Evolutionary conservation across 331 rosid genomes (phyloP), one percentile per base, ranked within the genome.

Genomic region (Stylosanthes scabra): DNA sequence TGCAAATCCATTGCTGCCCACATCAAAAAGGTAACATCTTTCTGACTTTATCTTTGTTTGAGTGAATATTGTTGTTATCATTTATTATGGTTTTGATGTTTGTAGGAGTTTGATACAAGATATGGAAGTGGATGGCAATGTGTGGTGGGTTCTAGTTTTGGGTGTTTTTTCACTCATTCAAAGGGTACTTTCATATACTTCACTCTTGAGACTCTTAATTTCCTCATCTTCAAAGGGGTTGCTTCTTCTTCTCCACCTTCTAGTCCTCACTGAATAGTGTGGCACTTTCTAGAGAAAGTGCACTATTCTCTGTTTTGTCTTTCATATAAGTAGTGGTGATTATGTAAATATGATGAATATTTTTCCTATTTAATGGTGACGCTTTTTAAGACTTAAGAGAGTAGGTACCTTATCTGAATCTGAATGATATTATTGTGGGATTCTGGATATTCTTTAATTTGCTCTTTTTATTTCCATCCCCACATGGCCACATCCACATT

Each of bases 91-190:
- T 76, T 79, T 50, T 1, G 62, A 34, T 73, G 80, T 11, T 71
- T 49, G 70, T 63, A 91, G 99, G 99, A 90, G 74, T 88, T 94
- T 86, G 99, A 88, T 74, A 55, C 74, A 70, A 87, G 77, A 78
- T 88, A 87, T 79, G 97, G 97, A 49, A 15, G 74, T 64, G 97
- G 99, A 55, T 94, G 99, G 97, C 99, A 94, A 87, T 94, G 97
- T 66, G 99, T 91, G 86, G 99, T 94, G 71, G 99, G 99, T 59
- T 86, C 97, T 37, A 94, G 81, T 76, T 94, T 94, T 84, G 99
- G 97, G 82, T 91, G 97, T 81, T 94, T 84, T 80, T 94, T 94
- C 86, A 94, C 99, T 59, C 97, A 94, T 75, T 83, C 91, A 8
- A 83, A 90, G 74, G 99, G 97, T 20, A 83, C 86, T 66, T 94